Conservation (phyloP, 2,329 filamentous ascomycete genomes). For the Clonostachys sp. region DNA sequence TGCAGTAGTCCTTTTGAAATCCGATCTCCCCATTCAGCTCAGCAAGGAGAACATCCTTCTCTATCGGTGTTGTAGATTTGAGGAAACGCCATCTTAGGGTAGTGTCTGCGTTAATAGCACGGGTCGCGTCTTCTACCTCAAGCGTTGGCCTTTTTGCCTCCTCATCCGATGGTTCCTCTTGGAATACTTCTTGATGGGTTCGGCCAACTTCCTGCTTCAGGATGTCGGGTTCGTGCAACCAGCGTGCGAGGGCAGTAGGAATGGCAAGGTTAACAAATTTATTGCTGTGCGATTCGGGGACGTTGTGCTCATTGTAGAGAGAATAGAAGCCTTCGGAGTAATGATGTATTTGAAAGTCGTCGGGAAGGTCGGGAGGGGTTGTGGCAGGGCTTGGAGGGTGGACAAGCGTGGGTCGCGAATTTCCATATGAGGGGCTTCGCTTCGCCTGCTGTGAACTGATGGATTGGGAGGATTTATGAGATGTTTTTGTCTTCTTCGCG, state of each 20-base stretch:
- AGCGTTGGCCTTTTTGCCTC: conserved; percentile 36
- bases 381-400: conserved; percentile 73
- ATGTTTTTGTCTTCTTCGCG: conserved; percentile 78
- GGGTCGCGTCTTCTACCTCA: conserved; percentile 33
- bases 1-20: conserved; percentile 68
- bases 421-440: conserved; percentile 61
- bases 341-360: conserved; percentile 60
- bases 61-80: conserved; percentile 42
- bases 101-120: conserved; percentile 17
- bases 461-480: conserved; percentile 75
- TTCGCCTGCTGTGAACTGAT: conserved; percentile 64
- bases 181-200: conserved; percentile 65
- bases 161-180: conserved; percentile 35
- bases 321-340: conserved; percentile 74
- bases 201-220: conserved; percentile 65
- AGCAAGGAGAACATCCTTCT: conserved; percentile 52
- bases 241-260: conserved; percentile 69
- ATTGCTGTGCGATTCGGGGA: conserved; percentile 64
- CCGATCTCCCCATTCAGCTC: conserved; percentile 78
- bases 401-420: conserved; percentile 52
- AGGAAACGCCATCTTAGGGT: conserved; percentile 67
- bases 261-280: conserved; percentile 73
- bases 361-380: conserved; percentile 60
- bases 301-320: conserved; percentile 61
- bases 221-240: conserved; percentile 71